A percentile compares a stretch with the other conserved stretches of the same genome.
phyloP scores from a whole-genome alignment of 495 filamentous ascomycete species.

The Annulohypoxylon maeteangense region DNA sequence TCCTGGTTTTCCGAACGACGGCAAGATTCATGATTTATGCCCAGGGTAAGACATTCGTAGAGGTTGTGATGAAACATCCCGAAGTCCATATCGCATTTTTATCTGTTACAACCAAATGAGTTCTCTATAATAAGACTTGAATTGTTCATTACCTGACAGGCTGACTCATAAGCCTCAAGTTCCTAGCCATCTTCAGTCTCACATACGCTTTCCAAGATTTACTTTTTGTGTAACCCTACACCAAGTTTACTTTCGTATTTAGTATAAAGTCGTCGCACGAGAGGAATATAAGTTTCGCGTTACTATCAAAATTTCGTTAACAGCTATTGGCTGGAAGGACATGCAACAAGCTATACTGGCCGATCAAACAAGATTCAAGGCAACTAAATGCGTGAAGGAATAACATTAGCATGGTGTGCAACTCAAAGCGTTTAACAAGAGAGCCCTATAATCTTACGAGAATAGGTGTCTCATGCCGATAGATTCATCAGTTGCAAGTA shows the following conservation, averaged over 20 bases:
- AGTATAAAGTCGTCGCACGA: neutral
- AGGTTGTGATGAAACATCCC: neutral
- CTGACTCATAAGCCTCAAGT: too few relatives aligned
- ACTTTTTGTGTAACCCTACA: too few relatives aligned
- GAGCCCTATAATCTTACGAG: neutral
- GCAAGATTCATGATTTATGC: neutral
- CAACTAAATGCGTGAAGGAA: neutral
- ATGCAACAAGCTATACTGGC: neutral
- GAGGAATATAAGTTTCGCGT: neutral
- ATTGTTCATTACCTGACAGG: too few relatives aligned
- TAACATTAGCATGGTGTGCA: neutral
- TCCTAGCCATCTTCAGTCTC: too few relatives aligned
- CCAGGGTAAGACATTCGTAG: neutral
- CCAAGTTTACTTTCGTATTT: too few relatives aligned
- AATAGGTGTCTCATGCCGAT: too few relatives aligned
- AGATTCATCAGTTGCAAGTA: neutral
- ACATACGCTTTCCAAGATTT: too few relatives aligned
- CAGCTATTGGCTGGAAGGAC: neutral
- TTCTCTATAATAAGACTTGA: too few relatives aligned
- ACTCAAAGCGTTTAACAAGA: neutral
- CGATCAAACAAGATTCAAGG: neutral
- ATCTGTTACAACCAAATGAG: too few relatives aligned
- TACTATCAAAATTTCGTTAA: neutral
- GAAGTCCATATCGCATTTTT: neutral
- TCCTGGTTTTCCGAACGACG: neutral